Evolutionary conservation across 2,329 filamentous ascomycete species (phyloP).

Genomic region (Xylaria sp.): DNA sequence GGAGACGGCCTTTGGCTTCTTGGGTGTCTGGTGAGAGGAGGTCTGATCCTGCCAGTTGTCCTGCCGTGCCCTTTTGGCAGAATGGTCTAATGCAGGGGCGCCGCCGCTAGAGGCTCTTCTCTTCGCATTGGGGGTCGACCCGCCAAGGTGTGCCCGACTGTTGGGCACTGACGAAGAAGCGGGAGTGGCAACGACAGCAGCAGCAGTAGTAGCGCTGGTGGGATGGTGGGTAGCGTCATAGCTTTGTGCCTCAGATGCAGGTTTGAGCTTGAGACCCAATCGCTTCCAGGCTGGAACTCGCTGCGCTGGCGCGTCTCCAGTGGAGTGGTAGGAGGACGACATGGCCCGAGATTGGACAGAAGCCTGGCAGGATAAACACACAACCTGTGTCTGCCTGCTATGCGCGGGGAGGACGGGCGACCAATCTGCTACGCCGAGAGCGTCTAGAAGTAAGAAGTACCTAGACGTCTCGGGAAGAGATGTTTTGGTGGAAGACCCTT

Average conservation of each 20-base stretch:
- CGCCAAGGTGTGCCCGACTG: slow-evolving; percentile 24
- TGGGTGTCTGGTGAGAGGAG: slow-evolving; percentile 51
- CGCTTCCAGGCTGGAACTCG: slow-evolving; percentile 69
- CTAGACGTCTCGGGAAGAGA: neutral
- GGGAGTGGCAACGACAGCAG: slow-evolving; percentile 37
- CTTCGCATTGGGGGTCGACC: slow-evolving; percentile 44
- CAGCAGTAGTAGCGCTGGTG: slow-evolving; percentile 40
- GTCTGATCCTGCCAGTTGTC: slow-evolving; percentile 44
- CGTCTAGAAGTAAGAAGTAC: neutral
- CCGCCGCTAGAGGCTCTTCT: slow-evolving; percentile 47
- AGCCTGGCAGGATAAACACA: slow-evolving; percentile 31
- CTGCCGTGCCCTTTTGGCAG: slow-evolving; percentile 47
- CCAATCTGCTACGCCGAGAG: slow-evolving; percentile 12
- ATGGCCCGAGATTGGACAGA: slow-evolving; percentile 51
- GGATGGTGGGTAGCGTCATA: slow-evolving; percentile 46
- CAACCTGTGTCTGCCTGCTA: neutral
- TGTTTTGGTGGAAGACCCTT: slow-evolving; percentile 2
- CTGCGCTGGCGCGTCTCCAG: slow-evolving; percentile 56
- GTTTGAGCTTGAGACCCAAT: slow-evolving; percentile 71
- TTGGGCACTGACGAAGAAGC: slow-evolving; percentile 40
- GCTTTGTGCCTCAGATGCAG: slow-evolving; percentile 50
- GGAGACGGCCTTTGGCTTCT: slow-evolving; percentile 61
- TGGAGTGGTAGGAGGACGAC: slow-evolving; percentile 52
- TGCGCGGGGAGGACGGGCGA: slow-evolving; percentile 15
- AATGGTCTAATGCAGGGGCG: slow-evolving; percentile 47